Conservation (phyloP, 1,284 basidiomycete genomes). For the Sporisorium reilianum region DNA sequence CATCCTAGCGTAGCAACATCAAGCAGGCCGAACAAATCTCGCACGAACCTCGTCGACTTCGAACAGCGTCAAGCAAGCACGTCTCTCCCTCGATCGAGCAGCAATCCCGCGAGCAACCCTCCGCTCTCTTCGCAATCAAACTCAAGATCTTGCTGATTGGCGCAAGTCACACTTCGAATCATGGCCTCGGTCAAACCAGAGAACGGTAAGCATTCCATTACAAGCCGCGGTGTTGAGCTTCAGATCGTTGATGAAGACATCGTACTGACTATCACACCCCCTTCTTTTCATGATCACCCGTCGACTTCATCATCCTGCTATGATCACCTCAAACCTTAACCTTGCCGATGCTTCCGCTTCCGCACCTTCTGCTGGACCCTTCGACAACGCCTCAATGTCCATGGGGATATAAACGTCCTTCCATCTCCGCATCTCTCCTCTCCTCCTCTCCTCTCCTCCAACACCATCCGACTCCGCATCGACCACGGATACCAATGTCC, state of each 20-base stretch:
- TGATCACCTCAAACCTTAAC: conserved; percentile 11
- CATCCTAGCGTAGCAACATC: background rate
- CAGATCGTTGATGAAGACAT: background rate
- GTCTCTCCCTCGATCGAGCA: conserved; percentile 1
- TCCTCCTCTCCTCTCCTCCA: background rate
- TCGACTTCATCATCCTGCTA: background rate
- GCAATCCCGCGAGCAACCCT: background rate
- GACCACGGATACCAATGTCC: background rate
- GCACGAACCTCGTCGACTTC: background rate
- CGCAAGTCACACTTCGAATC: background rate
- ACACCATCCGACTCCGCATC: background rate
- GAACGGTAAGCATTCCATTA: conserved; percentile 17
- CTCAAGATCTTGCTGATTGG: background rate
- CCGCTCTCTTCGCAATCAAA: background rate
- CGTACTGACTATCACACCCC: conserved; percentile 8
- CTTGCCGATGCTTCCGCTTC: conserved; percentile 3
- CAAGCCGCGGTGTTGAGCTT: too few species aligned
- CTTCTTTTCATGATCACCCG: background rate
- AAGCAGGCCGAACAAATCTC: background rate
- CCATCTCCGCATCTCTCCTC: background rate
- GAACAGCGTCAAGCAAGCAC: background rate
- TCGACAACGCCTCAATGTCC: background rate
- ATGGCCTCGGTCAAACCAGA: conserved; percentile 33
- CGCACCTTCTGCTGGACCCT: conserved; percentile 1
- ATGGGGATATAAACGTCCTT: background rate